Evolutionary conservation across 106 monocot species (phyloP), one percentile per base, ranked within the genome.

Genomic region (Cymbidium sinense): DNA sequence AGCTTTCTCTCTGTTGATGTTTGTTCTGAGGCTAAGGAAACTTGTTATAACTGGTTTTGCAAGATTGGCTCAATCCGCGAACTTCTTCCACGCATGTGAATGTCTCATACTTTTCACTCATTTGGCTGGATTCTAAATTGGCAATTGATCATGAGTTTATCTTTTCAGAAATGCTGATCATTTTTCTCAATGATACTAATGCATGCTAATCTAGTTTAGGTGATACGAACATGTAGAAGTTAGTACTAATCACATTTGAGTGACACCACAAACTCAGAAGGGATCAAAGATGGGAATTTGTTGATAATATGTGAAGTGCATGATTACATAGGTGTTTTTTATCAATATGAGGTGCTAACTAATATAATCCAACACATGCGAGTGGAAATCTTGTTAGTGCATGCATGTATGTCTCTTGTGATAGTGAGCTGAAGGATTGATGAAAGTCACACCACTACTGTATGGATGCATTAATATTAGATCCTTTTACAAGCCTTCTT

Each of bases 81-180:
- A 64, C 87, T 87, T 75, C 78, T 87, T 80, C 87, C 87, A 44
- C 83, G 87, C 77, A 83, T 87, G 87, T 83, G 55, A 78, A 78
- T 17, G 23, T 70, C 76, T 83, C 54, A 5, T 79, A 34, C 72
- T 41, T 50, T 43, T 43, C 34, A 17, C 20, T 65, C 28, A n/a
- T 51, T 51, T 75, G 25, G 27, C n/a, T 61, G 25, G 25, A 8
- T 61, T 3, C 13, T 61, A 61, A 61, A 7, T 25, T 12, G 11
- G 25, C 23, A 4, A 27, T 25, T 3, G 23, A 61, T 4, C 27
- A 27, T 1, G 5, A 17, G 11, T 47, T 47, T 47, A 13, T 15
- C 47, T 27, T 61, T 23, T 25, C 27, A 9, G 7, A 25, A 61
- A n/a, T n/a, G n/a, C n/a, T 7, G 61, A 61, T 61, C 27, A 61